Base-by-base conservation (phyloP, 163 green algal species). In the Scenedesmus sp. region DNA sequence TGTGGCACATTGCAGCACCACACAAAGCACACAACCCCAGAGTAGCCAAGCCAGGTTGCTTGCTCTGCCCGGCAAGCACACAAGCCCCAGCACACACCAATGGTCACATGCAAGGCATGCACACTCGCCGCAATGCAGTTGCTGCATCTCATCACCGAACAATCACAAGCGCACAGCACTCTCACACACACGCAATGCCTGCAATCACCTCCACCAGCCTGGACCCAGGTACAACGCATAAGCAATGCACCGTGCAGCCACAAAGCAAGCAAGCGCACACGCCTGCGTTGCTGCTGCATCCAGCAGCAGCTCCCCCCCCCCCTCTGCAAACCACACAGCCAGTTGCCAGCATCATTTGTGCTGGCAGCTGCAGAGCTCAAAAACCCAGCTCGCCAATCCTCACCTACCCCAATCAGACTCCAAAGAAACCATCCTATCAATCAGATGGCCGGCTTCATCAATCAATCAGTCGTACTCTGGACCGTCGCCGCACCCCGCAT, bases 391-490 rank as follows among this genome's bases (percentile, higher is more conserved):
- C 3, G 4, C 52, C 4, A 23, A 52, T 52, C 23, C 5, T 52
- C 16, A 34, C 70, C 34, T 46, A 46, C 34, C 34, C 34, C 34
- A 46, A 46, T 46, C 34, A 46, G 34, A 46, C 34, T 46, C 34
- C 34, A 46, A 46, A 46, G 0, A 46, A 46, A 79, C 20, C 20
- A 79, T 23, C 70, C 67, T 12, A 4, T 5, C 3, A 18, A 64
- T 10, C 66, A 70, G 12, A 70, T 76, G 18, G 18, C 4, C 66
- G 26, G 12, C 66, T 76, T 13, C 4, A 13, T 4, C 66, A 82
- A 15, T n/a, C 82, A 55, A 3, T 89, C 84, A 89, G 64, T 89
- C 84, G 13, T 76, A 77, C 26, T 77, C 84, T 13, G 23, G 70
- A 5, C 70, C 23, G 5, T 79, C 70, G 3, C 23, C 70, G 18